Conservation (phyloP, 257 asterid species). For the Verbena officinalis region DNA sequence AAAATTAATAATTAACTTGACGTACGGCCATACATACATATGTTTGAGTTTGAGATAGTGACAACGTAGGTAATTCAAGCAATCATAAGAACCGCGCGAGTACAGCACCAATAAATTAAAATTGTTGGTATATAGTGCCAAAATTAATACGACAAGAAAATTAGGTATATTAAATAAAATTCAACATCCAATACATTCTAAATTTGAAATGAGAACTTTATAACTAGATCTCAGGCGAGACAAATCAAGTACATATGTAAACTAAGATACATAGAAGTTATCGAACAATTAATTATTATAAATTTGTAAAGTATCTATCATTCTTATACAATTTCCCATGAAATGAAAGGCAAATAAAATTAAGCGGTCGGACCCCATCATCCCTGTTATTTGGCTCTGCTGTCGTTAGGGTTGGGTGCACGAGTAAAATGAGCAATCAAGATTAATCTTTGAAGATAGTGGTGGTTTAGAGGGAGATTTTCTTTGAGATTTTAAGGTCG, state of each 20-base stretch:
- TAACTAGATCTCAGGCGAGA: background rate
- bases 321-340: background rate
- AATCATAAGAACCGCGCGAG: too few species aligned
- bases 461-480: conserved; percentile 64
- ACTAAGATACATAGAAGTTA: conserved; percentile 3
- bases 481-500: conserved; percentile 69
- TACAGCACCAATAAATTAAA: too few species aligned
- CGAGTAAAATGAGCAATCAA: conserved; percentile 36
- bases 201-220: background rate
- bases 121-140: too few species aligned
- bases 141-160: background rate
- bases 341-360: too few species aligned
- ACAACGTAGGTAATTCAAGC: too few species aligned
- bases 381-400: conserved; percentile 10
- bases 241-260: background rate
- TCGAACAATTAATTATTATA: too few species aligned
- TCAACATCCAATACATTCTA: background rate
- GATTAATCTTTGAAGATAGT: conserved; percentile 17
- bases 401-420: conserved; percentile 36
- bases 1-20: too few species aligned
- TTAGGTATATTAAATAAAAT: background rate
- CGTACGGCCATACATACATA: too few species aligned
- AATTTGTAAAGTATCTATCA: background rate
- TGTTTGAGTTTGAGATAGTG: too few species aligned
- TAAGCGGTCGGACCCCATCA: conserved; percentile 22